Evolutionary conservation across 306 rosid species (phyloP), one percentile per base, ranked within the genome.

Genomic region (Casuarina equisetifolia): DNA sequence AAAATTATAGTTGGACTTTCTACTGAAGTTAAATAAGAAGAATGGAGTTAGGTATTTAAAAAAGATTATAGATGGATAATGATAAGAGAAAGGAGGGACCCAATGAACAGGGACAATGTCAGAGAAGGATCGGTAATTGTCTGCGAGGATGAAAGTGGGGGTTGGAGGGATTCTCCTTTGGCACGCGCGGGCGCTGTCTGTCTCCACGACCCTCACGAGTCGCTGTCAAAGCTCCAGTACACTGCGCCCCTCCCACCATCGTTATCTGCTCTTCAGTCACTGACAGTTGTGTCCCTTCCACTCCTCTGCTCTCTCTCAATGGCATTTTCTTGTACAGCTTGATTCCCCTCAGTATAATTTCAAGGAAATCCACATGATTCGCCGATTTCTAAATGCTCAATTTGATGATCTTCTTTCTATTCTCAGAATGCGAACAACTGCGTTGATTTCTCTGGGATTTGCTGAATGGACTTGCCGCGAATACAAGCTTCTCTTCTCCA

Each of bases 111-210:
- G 4, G 82, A 73, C 85, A 82, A 35, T 86, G 88, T 86, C 78
- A 82, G 84, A 16, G 81, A 73, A 82, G 76, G 44, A 82, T 58
- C 80, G 84, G 89, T 64, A 25, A 71, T 44, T 86, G 89, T 89
- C 85, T 87, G 85, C 66, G 69, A 50, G 38, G 71, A 6, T 62
- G 69, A 13, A 16, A 36, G 17, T 62, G 44, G 2, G 69, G 17
- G 69, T 35, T 5, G 17, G 42, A 36, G 69, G 69, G 19, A 35
- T 36, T 3, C 16, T 32, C 43, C 8, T 62, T 44, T 62, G 69
- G 82, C 88, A 86, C 80, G 92, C 86, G 84, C 80, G 79, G 76
- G 1, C 74, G 52, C 7, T 38, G 54, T 58, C 42, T 71, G 43
- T 35, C 43, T 67, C 57, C 52, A 36, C 51, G 64, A 72, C 48